Percentiles rank a stretch among this genome's conserved stretches.
These are phyloP conservation scores for Aspergillus hortae DNA, from an alignment of 2,329 filamentous ascomycete genomes.

Conservation along the genomic window DNA sequence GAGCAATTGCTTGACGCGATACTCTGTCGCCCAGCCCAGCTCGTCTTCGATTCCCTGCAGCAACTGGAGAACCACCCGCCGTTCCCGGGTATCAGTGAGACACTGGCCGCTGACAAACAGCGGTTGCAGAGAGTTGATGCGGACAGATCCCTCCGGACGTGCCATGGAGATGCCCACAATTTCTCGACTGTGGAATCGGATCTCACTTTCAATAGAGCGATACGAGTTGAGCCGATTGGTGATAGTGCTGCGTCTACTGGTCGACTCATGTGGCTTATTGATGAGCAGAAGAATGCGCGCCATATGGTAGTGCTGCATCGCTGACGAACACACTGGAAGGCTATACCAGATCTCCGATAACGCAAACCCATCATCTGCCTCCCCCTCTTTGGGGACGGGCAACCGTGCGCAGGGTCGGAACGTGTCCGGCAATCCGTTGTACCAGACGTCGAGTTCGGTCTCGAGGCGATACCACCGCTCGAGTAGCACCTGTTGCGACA, in stretches of 20 bases:
- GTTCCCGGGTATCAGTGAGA: slow-evolving; percentile 52
- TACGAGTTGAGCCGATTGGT: slow-evolving; percentile 55
- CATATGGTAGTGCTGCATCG: slow-evolving; percentile 50
- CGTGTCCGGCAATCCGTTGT: slow-evolving; percentile 55
- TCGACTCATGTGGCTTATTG: slow-evolving; percentile 41
- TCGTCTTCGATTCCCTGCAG: slow-evolving; percentile 60
- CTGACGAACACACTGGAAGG: slow-evolving; percentile 62
- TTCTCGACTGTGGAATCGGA: slow-evolving; percentile 57
- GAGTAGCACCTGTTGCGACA: slow-evolving; percentile 41
- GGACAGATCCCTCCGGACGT: slow-evolving; percentile 55
- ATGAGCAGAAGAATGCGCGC: slow-evolving; percentile 41
- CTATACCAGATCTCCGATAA: slow-evolving; percentile 62
- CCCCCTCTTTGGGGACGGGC: slow-evolving; percentile 19
- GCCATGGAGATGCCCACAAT: slow-evolving; percentile 60
- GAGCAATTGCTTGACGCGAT: slow-evolving; percentile 54
- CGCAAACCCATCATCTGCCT: slow-evolving; percentile 33
- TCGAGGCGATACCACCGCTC: slow-evolving; percentile 51
- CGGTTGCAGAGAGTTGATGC: slow-evolving; percentile 60
- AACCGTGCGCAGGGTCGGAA: slow-evolving; percentile 56
- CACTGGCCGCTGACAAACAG: slow-evolving; percentile 62
- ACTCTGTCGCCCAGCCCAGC: slow-evolving; percentile 62
- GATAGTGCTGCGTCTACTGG: slow-evolving; percentile 50
- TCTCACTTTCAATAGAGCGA: slow-evolving; percentile 55
- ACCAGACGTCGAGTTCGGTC: slow-evolving; percentile 58
- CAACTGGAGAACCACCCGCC: slow-evolving; percentile 53